phyloP scores from a whole-genome alignment of 2,329 filamentous ascomycete genomes.

The Calonectria hawksworthii region DNA sequence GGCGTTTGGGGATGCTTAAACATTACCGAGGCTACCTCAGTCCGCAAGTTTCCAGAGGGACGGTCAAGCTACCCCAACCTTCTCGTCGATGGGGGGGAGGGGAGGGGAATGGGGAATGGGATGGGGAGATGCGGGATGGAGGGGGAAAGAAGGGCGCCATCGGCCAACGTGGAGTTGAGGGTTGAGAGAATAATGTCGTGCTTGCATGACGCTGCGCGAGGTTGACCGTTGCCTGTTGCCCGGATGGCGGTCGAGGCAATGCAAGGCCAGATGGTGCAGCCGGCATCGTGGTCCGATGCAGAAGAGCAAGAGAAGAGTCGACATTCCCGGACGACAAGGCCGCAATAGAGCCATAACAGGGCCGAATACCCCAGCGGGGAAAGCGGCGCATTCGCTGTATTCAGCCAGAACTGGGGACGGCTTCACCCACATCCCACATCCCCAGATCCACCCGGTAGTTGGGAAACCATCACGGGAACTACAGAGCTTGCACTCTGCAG shows the following conservation, averaged over 20 bases:
- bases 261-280: slow-evolving; percentile 6
- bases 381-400: slow-evolving; percentile 28
- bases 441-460: slow-evolving; percentile 37
- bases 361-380: slow-evolving; percentile 35
- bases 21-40: neutral
- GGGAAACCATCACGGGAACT: slow-evolving; percentile 21
- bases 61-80: slow-evolving; percentile 7
- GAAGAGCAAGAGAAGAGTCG: slow-evolving; percentile 2
- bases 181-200: slow-evolving; percentile 1
- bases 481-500: slow-evolving; percentile 1
- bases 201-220: neutral
- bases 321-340: slow-evolving; percentile 7
- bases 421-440: slow-evolving; percentile 23
- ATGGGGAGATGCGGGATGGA: no score
- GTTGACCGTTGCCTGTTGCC: no score
- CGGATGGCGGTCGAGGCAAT: neutral
- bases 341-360: slow-evolving; percentile 36
- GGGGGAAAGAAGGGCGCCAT: neutral
- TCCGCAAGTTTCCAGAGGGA: neutral
- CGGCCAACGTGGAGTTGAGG: neutral
- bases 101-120: no score
- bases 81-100: no score
- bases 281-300: slow-evolving; percentile 14
- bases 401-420: slow-evolving; percentile 12
- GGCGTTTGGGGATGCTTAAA: neutral